Evolutionary conservation across 106 monocot genomes (phyloP), one percentile per base, ranked within the genome.

Genomic region (Dendrobium nobile): DNA sequence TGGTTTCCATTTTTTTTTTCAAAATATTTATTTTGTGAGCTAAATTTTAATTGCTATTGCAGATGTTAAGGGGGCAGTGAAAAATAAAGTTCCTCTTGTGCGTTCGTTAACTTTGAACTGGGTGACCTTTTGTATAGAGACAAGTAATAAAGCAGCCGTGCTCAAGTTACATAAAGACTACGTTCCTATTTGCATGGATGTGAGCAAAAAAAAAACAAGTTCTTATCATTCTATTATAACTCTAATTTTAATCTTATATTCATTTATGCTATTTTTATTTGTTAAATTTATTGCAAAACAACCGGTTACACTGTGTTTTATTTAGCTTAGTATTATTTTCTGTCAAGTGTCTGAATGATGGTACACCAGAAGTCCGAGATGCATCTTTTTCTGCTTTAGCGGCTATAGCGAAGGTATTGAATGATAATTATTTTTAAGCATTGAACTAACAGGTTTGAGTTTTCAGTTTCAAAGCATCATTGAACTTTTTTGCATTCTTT

Each of bases 101-200:
- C 89, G 99, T 0, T 99, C 95, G 2, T 82, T 88, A 75, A 93
- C 99, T 43, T 81, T 99, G 75, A 93, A 91, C 82, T 99, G 99
- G 99, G 88, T 99, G 16, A 86, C 99, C 54, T 99, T 87, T 87
- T 99, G 99, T 87, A 90, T 93, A 73, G 99, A 99, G 77, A 87
- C 99, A 41, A 95, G 88, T 81, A 95, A 93, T 82, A 99, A 91
- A 84, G 86, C 95, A 54, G 83, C 82, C 75, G 88, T 99, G 78
- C 95, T 99, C 75, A 99, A 95, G 87, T 85, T 95, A 81, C 91
- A 95, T 73, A 99, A 99, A 84, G 99, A 99, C 78, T 99, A 91
- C 84, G 95, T 99, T 84, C 99, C 99, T 51, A 99, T 99, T 59
- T 99, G 92, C 76, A 93, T 99, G 95, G 99, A 99, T 93, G 99